Evolutionary conservation across 306 rosid species (phyloP).

Genomic region (Cicer bijugum): DNA sequence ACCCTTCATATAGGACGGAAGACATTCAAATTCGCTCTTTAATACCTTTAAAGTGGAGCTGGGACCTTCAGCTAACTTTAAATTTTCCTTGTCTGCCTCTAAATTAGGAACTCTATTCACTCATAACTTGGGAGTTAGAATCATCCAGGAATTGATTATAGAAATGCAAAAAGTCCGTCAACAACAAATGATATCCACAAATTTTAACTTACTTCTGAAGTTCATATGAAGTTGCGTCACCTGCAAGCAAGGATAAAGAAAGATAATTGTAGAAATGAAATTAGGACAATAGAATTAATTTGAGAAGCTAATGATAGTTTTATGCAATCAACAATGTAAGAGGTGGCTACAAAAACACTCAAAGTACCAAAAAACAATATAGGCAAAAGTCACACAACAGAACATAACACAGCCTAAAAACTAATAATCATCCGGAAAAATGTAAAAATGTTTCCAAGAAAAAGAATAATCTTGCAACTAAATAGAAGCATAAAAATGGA

Average conservation of each 20-base stretch:
- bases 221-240: conserved; percentile 46
- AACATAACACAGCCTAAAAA: conserved; percentile 19
- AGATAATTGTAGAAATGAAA: conserved; percentile 27
- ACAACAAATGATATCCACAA: conserved; percentile 34
- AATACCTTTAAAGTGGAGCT: conserved; percentile 52
- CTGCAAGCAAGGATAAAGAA: conserved; percentile 42
- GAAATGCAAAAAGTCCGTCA: conserved; percentile 31
- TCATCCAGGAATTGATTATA: conserved; percentile 31
- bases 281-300: conserved; percentile 29
- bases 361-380: conserved; percentile 5
- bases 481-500: conserved; percentile 14
- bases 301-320: conserved; percentile 37
- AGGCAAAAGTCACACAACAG: not conserved
- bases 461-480: conserved; percentile 26
- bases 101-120: conserved; percentile 43
- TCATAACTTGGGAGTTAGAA: conserved; percentile 43
- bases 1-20: conserved; percentile 79
- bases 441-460: not conserved
- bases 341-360: not conserved
- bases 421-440: not conserved
- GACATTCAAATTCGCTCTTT: conserved; percentile 72
- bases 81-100: conserved; percentile 51
- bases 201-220: conserved; percentile 56
- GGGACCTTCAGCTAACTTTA: conserved; percentile 47
- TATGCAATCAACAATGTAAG: not conserved